Conservation (phyloP, 805 yeast genomes). For the Teunomyces kruisii region DNA sequence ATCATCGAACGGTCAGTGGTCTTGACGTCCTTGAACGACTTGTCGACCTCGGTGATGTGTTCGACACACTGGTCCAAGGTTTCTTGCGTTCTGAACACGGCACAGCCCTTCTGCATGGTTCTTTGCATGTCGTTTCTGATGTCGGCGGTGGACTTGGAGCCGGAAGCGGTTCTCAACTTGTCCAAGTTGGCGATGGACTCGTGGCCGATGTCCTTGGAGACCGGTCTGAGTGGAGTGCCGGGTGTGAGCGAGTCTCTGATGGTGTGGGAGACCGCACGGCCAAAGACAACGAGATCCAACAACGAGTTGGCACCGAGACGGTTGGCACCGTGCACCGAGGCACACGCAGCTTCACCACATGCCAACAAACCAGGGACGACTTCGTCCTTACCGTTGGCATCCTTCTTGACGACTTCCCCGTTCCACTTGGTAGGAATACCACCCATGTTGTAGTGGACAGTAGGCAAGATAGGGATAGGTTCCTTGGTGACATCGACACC, state of each 20-base stretch:
- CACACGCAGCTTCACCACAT: conserved; percentile 99
- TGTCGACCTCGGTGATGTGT: conserved; percentile 73
- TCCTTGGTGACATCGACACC: conserved; percentile 99
- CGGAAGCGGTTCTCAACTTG: conserved; percentile 79
- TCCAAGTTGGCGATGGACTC: conserved; percentile 91
- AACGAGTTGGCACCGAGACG: conserved; percentile 98
- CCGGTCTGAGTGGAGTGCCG: conserved; percentile 79
- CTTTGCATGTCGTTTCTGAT: conserved; percentile 92
- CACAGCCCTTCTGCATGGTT: conserved; percentile 94
- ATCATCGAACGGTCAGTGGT: conserved; percentile 97
- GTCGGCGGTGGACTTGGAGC: conserved; percentile 79
- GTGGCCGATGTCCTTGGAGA: conserved; percentile 83
- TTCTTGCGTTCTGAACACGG: conserved; percentile 93
- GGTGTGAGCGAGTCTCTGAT: conserved; percentile 84
- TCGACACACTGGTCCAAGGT: conserved; percentile 89
- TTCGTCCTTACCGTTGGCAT: conserved; percentile 84
- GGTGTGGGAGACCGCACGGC: conserved; percentile 96
- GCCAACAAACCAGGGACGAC: conserved; percentile 92
- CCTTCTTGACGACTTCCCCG: conserved; percentile 87
- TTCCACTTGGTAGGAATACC: conserved; percentile 98
- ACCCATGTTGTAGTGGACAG: conserved; percentile 99
- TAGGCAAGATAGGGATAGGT: conserved; percentile 97
- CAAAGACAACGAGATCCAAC: conserved; percentile 94
- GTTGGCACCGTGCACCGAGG: conserved; percentile 98
- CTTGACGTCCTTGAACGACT: conserved; percentile 69